Conservation (phyloP, 805 yeast species). For the Wickerhamiella siamensis region DNA sequence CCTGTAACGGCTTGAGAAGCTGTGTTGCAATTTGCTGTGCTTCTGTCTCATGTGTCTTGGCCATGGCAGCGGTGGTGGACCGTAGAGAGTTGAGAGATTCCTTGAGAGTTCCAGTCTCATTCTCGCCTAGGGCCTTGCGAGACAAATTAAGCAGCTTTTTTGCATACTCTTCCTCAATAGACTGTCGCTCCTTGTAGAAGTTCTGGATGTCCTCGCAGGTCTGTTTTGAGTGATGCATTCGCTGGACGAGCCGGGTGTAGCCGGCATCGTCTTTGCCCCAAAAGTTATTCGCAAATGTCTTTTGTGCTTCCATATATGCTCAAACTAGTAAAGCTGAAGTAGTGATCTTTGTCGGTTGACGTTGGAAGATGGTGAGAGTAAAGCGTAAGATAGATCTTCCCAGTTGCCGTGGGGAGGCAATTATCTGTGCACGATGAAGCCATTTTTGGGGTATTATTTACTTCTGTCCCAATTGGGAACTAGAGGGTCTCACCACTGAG, state of each 20-base stretch:
- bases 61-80: slow-evolving; percentile 44
- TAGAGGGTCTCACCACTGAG: background rate
- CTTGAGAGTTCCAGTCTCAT: slow-evolving; percentile 46
- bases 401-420: background rate
- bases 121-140: slow-evolving; percentile 36
- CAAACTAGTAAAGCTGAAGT: too few relatives aligned
- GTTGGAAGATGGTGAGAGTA: background rate
- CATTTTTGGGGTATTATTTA: background rate
- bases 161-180: slow-evolving; percentile 62
- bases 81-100: slow-evolving; percentile 45
- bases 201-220: slow-evolving; percentile 39
- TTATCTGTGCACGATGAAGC: slow-evolving; percentile 1
- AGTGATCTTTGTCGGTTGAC: too few relatives aligned
- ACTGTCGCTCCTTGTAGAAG: slow-evolving; percentile 39
- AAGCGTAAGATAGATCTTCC: background rate
- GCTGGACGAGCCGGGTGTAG: slow-evolving; percentile 36
- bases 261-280: slow-evolving; percentile 53
- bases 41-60: slow-evolving; percentile 40
- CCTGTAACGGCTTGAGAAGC: slow-evolving; percentile 36
- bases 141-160: slow-evolving; percentile 40
- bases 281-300: slow-evolving; percentile 24
- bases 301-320: slow-evolving; percentile 5
- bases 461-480: background rate
- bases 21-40: slow-evolving; percentile 38
- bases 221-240: slow-evolving; percentile 43